Evolutionary conservation across 208 protist genomes (phyloP).

Genomic region (Acanthamoeba royreba): DNA sequence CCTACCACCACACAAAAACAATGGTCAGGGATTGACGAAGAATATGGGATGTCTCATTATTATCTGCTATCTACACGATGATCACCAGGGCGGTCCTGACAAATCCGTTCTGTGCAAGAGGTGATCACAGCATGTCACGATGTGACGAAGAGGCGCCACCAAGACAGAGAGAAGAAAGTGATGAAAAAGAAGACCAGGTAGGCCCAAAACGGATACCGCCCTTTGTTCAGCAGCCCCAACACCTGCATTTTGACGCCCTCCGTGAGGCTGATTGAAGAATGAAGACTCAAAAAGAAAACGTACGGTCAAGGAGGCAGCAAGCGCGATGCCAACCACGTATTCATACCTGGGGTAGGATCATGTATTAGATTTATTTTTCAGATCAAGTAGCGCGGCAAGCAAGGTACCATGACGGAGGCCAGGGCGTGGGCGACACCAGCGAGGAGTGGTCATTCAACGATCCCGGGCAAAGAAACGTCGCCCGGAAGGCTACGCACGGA

Average conservation of each 20-base stretch:
- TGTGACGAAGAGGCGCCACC: not conserved
- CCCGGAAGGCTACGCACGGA: slow-evolving; percentile 28
- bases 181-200: slow-evolving; percentile 7
- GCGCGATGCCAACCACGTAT: not conserved
- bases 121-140: too few relatives aligned
- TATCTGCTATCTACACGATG: too few relatives aligned
- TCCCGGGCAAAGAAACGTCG: not conserved
- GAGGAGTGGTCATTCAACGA: not conserved
- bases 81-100: too few relatives aligned
- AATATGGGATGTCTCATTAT: too few relatives aligned
- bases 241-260: not conserved
- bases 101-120: too few relatives aligned
- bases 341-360: not conserved
- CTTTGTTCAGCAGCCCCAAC: not conserved
- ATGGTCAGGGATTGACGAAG: too few relatives aligned
- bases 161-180: not conserved
- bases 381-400: not conserved
- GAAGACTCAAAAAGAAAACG: not conserved
- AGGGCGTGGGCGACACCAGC: not conserved
- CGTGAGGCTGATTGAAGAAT: not conserved
- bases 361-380: not conserved
- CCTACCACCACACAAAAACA: too few relatives aligned
- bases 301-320: not conserved
- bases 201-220: not conserved
- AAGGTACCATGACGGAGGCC: not conserved